Percentiles rank a stretch among this genome's conserved stretches.
Evolutionary conservation across 164 flowering plant genomes (phyloP).

Genomic region (Litsea cubeba): DNA sequence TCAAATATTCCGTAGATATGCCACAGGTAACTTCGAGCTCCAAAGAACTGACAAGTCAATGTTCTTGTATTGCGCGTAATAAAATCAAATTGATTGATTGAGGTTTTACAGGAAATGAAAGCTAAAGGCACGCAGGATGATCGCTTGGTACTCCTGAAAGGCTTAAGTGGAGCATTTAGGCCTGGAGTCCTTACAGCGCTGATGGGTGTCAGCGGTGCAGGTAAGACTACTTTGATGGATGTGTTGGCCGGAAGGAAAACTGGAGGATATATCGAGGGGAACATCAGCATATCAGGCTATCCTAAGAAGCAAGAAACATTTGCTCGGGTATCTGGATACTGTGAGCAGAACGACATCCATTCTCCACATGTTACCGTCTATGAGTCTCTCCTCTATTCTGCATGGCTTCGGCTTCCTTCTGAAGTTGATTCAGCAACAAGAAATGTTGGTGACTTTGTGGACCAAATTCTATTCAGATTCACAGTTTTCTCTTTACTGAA

Average conservation of each 20-base stretch:
- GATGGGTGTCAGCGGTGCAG: conserved; percentile 60
- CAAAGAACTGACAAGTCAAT: no score
- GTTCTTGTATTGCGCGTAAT: no score
- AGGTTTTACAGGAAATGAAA: conserved; percentile 51
- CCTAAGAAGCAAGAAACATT: no score
- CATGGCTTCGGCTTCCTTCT: conserved; percentile 47
- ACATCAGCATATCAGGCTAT: no score
- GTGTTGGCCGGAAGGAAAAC: no score
- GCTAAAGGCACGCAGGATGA: conserved; percentile 30
- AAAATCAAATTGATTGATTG: not conserved
- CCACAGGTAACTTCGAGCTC: conserved; percentile 30
- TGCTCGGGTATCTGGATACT: no score
- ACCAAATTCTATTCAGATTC: not conserved
- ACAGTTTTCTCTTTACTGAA: not conserved
- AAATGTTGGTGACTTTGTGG: conserved; percentile 19
- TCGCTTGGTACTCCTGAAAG: conserved; percentile 32
- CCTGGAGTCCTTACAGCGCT: conserved; percentile 53
- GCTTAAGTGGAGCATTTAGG: conserved; percentile 44
- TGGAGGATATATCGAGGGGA: no score
- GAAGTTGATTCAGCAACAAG: conserved; percentile 32
- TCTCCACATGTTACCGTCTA: no score
- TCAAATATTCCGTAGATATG: conserved; percentile 47
- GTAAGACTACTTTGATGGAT: no score
- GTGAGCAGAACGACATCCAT: no score
- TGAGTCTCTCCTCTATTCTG: conserved; percentile 46